Conservation (phyloP, 1,139 yeast species). For the Suhomyces wounanorum region DNA sequence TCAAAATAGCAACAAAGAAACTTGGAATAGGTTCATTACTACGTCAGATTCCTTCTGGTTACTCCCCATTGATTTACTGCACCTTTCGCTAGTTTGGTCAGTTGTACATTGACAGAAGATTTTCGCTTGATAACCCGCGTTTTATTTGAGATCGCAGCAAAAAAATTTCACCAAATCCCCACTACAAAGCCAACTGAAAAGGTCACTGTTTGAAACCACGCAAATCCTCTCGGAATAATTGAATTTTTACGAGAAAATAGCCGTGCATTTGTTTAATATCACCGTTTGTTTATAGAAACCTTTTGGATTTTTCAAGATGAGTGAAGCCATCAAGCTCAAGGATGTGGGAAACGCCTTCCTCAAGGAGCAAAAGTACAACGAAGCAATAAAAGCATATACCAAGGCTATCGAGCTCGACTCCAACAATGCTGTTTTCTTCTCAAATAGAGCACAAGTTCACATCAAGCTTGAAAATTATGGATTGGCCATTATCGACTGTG, state of each 20-base stretch:
- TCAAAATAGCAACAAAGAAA: no score
- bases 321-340: slow-evolving; percentile 55
- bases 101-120: no score
- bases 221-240: neutral
- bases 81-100: no score
- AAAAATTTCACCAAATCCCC: neutral
- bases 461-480: slow-evolving; percentile 87
- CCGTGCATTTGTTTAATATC: neutral
- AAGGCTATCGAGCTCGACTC: slow-evolving; percentile 74
- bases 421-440: slow-evolving; percentile 75
- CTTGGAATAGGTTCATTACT: neutral
- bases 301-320: neutral
- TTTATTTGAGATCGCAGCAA: neutral
- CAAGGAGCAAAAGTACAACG: slow-evolving; percentile 59
- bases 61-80: no score
- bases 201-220: neutral
- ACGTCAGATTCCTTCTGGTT: neutral
- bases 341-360: slow-evolving; percentile 74
- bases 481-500: slow-evolving; percentile 76
- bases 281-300: neutral
- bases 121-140: neutral
- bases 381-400: slow-evolving; percentile 73
- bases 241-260: neutral
- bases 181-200: neutral
- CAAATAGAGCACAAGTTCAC: slow-evolving; percentile 91